Percentiles rank a stretch among this genome's conserved stretches.
Evolutionary conservation across 2,329 filamentous ascomycete genomes (phyloP).

Genomic region (Westerdykella aurantiaca): DNA sequence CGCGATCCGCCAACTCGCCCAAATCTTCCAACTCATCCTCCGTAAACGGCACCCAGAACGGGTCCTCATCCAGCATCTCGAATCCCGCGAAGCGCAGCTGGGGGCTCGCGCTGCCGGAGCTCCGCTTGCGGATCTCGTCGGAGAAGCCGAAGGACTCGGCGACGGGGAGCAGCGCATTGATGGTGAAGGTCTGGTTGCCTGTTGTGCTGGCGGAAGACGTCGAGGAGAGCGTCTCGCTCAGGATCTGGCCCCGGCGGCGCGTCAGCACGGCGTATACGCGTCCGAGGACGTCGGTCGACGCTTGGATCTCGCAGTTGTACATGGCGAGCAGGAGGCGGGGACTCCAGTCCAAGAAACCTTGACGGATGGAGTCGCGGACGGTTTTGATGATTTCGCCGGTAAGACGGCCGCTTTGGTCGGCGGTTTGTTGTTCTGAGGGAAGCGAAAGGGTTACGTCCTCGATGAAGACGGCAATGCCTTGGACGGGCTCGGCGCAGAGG

Average conservation of each 20-base stretch:
- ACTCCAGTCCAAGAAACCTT: constrained; percentile 91
- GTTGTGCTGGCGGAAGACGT: constrained; percentile 91
- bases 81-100: constrained; percentile 92
- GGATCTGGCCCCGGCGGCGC: constrained; percentile 79
- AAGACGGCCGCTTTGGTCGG: constrained; percentile 64
- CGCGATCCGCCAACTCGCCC: constrained; percentile 84
- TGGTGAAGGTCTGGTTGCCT: constrained; percentile 93
- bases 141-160: constrained; percentile 94
- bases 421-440: constrained; percentile 47
- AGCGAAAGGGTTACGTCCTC: constrained; percentile 66
- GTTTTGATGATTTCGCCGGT: constrained; percentile 92
- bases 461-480: constrained; percentile 85
- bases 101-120: constrained; percentile 81
- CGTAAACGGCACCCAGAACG: constrained; percentile 94
- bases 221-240: constrained; percentile 87
- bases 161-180: constrained; percentile 79
- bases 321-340: constrained; percentile 92
- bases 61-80: constrained; percentile 89
- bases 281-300: constrained; percentile 88
- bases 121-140: constrained; percentile 94
- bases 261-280: constrained; percentile 98
- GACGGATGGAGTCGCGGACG: constrained; percentile 73
- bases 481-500: constrained; percentile 85
- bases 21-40: constrained; percentile 96
- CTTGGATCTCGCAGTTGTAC: constrained; percentile 97